Percentiles rank a stretch among this genome's conserved stretches.
Evolutionary conservation across 352 stramenopile species (phyloP).

Genomic region (Phytopythium oedochilum): DNA sequence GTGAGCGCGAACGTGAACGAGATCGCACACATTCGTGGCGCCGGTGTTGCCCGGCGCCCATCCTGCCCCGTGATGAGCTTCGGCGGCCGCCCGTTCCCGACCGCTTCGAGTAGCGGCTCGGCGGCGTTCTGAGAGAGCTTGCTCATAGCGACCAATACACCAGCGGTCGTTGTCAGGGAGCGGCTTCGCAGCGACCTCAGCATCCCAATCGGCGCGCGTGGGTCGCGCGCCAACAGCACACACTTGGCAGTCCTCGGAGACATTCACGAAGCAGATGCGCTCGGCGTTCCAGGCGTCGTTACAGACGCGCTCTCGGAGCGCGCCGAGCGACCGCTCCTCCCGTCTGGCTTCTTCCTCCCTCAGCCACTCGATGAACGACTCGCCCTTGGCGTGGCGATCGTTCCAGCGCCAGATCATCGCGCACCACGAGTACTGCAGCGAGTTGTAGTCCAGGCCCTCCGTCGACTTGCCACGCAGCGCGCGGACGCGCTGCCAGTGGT

Average conservation of each 20-base stretch:
- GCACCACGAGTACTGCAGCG: constrained; percentile 1
- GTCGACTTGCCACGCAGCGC: not conserved
- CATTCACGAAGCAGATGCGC: not conserved
- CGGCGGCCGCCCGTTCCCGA: too few relatives aligned
- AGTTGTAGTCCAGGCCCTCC: not conserved
- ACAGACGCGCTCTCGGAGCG: not conserved
- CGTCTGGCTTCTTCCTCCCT: too few relatives aligned
- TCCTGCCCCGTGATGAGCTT: too few relatives aligned
- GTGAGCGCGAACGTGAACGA: too few relatives aligned
- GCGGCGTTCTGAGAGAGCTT: not conserved
- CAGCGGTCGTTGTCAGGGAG: not conserved
- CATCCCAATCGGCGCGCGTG: not conserved
- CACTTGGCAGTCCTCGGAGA: not conserved
- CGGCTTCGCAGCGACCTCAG: not conserved
- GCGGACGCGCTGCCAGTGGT: not conserved
- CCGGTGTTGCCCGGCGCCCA: too few relatives aligned
- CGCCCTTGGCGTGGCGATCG: too few relatives aligned
- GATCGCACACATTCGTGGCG: too few relatives aligned
- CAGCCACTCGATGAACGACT: not conserved
- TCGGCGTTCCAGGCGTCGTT: not conserved
- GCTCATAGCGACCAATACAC: not conserved
- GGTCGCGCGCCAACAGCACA: not conserved
- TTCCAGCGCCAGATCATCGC: constrained; percentile 1
- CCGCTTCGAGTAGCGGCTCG: not conserved
- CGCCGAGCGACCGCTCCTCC: not conserved